Evolutionary conservation across 495 filamentous ascomycete genomes (phyloP), one percentile per base, ranked within the genome.

Genomic region (Glutinoglossum americanum): DNA sequence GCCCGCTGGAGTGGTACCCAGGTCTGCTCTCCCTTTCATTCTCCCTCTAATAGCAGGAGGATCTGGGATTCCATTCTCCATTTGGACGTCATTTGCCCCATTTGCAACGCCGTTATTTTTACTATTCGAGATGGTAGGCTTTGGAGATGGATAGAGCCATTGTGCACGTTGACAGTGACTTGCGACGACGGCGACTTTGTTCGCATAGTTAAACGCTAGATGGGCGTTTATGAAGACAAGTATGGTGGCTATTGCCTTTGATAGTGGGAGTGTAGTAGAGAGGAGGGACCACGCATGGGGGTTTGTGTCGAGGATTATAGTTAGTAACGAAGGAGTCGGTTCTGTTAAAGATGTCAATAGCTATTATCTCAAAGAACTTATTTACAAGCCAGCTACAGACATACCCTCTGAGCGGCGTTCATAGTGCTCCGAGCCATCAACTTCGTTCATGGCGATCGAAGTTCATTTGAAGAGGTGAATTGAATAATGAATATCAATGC

Each of bases 161-260:
- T 80, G 75, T 51, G 92, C 88, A 57, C 81, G 79, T 62, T 89
- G 80, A 60, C 76, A 80, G 66, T 97, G 92, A 13, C 85, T 84
- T 27, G 93, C 92, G 35, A 97, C 77, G n/a, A 98, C 77, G 51
- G 88, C 88, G 45, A 97, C 83, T 67, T 87, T 83, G 69, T 94
- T 97, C 55, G 86, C 81, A 69, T 93, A 85, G 71, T 87, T 89
- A 70, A 85, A 87, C 60, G 92, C 85, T 6, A 98, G 77, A 66
- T 98, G 92, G 58, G 89, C 85, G 66, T 98, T 95, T 68, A 96
- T 81, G 72, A 96, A 96, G 73, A 97, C 82, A 64, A 95, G 83
- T 60, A 97, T 77, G 72, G 87, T 92, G 55, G 93, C 82, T 58
- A 98, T 73, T 57, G 85, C 87, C 63, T 83, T 83, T 56, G 84